phyloP scores from a whole-genome alignment of 1,284 basidiomycete genomes.

The Cutaneotrichosporon mucoides region DNA sequence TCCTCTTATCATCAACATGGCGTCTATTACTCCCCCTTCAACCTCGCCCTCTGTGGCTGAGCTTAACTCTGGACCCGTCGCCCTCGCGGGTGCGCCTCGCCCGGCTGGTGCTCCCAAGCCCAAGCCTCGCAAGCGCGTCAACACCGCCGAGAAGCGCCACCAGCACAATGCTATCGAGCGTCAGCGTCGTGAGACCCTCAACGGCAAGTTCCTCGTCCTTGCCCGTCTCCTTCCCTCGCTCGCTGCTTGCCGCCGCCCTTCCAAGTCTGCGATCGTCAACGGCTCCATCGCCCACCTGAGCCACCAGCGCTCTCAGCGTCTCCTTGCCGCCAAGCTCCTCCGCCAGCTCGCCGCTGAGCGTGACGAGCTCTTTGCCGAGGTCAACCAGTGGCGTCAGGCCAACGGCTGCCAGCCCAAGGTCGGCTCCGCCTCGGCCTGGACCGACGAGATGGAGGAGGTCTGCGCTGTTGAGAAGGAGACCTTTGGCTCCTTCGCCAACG shows the following conservation, averaged over 20 bases:
- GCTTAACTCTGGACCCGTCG: conserved; percentile 12
- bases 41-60: conserved; percentile 24
- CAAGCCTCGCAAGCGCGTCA: conserved; percentile 67
- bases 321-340: conserved; percentile 70
- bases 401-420: conserved; percentile 57
- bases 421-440: conserved; percentile 54
- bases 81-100: conserved; percentile 18
- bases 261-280: conserved; percentile 92
- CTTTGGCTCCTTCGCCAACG: conserved; percentile 45
- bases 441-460: conserved; percentile 44
- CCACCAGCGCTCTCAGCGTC: conserved; percentile 70
- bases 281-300: conserved; percentile 80
- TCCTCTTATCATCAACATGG: neutral
- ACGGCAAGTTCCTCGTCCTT: conserved; percentile 78
- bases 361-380: conserved; percentile 72
- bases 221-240: conserved; percentile 84
- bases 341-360: conserved; percentile 69
- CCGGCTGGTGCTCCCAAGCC: conserved; percentile 54
- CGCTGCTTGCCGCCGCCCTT: conserved; percentile 80
- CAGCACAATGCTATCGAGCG: conserved; percentile 94
- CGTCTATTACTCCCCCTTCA: conserved; percentile 26
- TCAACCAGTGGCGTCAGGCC: conserved; percentile 81
- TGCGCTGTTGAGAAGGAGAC: conserved; percentile 47
- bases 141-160: conserved; percentile 87
- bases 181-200: conserved; percentile 82